Evolutionary conservation across 192 early-diverging fungal species (phyloP), one percentile per base, ranked within the genome.

Genomic region (Martensiomyces pterosporus): DNA sequence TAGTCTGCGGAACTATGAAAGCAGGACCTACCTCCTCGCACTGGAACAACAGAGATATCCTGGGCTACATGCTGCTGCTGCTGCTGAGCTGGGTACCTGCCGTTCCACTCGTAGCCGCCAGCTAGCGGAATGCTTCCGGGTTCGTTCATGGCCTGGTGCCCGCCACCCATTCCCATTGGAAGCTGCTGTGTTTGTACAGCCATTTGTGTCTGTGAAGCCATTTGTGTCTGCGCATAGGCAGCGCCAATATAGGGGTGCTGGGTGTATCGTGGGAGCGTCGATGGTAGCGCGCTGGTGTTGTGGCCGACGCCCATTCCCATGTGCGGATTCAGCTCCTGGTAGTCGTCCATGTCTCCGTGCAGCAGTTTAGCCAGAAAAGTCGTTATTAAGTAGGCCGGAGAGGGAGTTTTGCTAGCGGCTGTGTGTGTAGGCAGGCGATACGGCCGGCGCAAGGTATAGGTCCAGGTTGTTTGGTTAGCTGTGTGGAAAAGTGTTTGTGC

Each of bases 61-160:
- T 32, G 29, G 29, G 12, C n/a, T n/a, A n/a, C n/a, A 9, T 45
- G 27, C 16, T 29, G 24, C 9, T 45, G 43, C 15, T 27, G 43
- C 5, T 45, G 43, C 24, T 27, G 45, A 8, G 64, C 35, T 17
- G 55, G 26, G 34, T 71, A 71, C 19, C 56, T 12, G 6, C 29
- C 52, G 43, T 18, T 60, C 67, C 67, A 71, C 39, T 64, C 67
- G 49, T 71, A 71, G 13, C 67, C 58, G 29, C n/a, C n/a, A n/a
- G 35, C 39, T 17, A 51, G 24, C 13, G 49, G 55, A 49, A 47
- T 37, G 38, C 25, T 39, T n/a, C 41, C 41, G n/a, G n/a, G n/a
- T n/a, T n/a, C n/a, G n/a, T 32, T 5, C 36, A 32, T 43, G 9
- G 39, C 29, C 23, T 46, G 43, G 13, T 52, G 37, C 1, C 45